Base-by-base conservation (phyloP, 768 basidiomycete genomes). In the Tricholoma matsutake region DNA sequence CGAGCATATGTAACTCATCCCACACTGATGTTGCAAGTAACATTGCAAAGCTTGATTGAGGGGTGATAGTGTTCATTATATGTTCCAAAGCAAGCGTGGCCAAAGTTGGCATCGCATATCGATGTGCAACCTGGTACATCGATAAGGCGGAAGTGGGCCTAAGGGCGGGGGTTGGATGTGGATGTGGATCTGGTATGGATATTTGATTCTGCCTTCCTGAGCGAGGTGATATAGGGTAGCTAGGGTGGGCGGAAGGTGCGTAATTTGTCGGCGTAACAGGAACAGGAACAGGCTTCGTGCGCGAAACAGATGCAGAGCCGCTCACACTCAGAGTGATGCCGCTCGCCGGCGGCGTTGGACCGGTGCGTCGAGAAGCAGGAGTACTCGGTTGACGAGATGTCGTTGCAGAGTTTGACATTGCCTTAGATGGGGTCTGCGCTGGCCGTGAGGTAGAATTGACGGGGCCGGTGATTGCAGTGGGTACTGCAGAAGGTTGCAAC, bases 61-160 rank as follows among this genome's bases (percentile, higher is more conserved):
- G 85, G 3, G 85, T 86, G 37, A 93, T 79, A 6, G 84, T 87
- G 6, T 79, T 76, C 79, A 92, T 81, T 68, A 91, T 86, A 71
- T 91, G 89, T 56, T 89, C 87, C 59, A 89, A 71, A 6, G 90
- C 88, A 22, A 91, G 79, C 20, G 77, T 67, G n/a, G 84, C 83
- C 22, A 93, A 79, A 7, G 78, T 81, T 3, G 84, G 83, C 77
- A 93, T 85, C 2, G 76, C 76, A 72, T 92, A 93, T 56, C 89
- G 81, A 74, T 93, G 89, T 3, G 89, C 87, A 10, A 91, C 79
- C 64, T 88, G 87, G 73, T 90, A 93, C 65, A 92, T 82, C 0
- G 86, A 84, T 53, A 93, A 71, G 1, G 90, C 89, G 22, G 88
- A 89, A 11, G 89, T 89, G 14, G 89, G 84, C 4, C 77, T 72